Base-by-base conservation (phyloP, 192 early-diverging fungal genomes). In the Umbelopsis ramanniana region DNA sequence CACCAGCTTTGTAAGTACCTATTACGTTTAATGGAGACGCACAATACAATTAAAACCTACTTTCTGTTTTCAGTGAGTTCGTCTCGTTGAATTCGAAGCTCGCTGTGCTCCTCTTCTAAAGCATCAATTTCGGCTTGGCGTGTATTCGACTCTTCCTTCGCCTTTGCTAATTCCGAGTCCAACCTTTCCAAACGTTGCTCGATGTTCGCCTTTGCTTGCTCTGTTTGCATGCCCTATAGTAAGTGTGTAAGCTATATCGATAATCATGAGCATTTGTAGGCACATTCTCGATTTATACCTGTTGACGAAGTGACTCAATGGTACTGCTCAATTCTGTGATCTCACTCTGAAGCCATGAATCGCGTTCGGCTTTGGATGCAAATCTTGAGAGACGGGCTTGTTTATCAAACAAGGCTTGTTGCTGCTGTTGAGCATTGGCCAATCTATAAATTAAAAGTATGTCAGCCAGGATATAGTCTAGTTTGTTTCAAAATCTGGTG, bases 301-400 rank as follows among this genome's bases (percentile, higher is more conserved):
- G 92, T 45, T 84, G 70, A 11, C 79, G 80, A 46, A 90, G 87
- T 40, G 82, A 76, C 17, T 69, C 74, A 4, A 87, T 68, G 5
- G 90, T 85, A 6, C 57, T 40, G 52, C 86, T 77, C n/a, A 94
- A 84, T 12, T 89, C 84, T 0, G 79, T 66, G 67, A 95, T 93
- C 79, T 96, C 93, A 26, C 73, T 76, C 5, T 80, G 79, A 46
- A 99, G 78, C 88, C 89, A 97, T 7, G 66, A 46, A 74, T 99
- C 96, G 45, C 97, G 91, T 46, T 96, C 90, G 1, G 66, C 76
- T 69, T 93, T 86, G 67, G 77, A 92, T 19, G 68, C 38, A 76
- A 97, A 97, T 75, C 90, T 90, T 2, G 87, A 82, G n/a, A 88
- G 88, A 14, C 96, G 90, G 14, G 92, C 94, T 76, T 95, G 93